phyloP scores from a whole-genome alignment of 2,329 filamentous ascomycete species.

The Colletotrichum sojae region DNA sequence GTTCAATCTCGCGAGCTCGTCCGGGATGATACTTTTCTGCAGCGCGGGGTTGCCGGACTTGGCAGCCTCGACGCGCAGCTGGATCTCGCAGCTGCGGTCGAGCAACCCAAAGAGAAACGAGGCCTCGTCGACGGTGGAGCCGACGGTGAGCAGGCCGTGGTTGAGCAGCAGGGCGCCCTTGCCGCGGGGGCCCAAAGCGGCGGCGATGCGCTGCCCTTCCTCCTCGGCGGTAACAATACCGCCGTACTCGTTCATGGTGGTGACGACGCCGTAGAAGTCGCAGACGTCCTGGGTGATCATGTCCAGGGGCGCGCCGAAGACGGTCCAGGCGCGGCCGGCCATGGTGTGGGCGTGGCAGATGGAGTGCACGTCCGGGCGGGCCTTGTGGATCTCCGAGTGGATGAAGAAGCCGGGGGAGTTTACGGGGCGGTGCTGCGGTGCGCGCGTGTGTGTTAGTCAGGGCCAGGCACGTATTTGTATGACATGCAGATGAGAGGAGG shows the following conservation, averaged over 20 bases:
- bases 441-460: constrained; percentile 20
- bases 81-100: constrained; percentile 78
- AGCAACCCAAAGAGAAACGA: constrained; percentile 78
- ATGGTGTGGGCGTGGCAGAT: constrained; percentile 79
- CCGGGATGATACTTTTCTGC: constrained; percentile 57
- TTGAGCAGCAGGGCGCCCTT: constrained; percentile 78
- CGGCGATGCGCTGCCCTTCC: constrained; percentile 76
- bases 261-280: constrained; percentile 55
- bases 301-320: constrained; percentile 75
- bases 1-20: constrained; percentile 57
- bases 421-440: constrained; percentile 52
- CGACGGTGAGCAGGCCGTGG: constrained; percentile 80
- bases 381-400: constrained; percentile 77
- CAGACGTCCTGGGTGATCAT: constrained; percentile 76
- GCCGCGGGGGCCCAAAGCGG: constrained; percentile 68
- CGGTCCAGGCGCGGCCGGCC: constrained; percentile 76
- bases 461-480: too few species aligned
- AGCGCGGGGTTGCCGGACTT: constrained; percentile 56
- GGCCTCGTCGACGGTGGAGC: constrained; percentile 80
- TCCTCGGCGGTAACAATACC: constrained; percentile 71
- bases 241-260: constrained; percentile 72
- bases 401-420: constrained; percentile 81
- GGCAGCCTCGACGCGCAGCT: constrained; percentile 78
- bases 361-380: constrained; percentile 74
- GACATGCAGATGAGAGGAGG: neutral